Conservation (phyloP, 495 filamentous ascomycete species). For the Penicillium antarcticum region DNA sequence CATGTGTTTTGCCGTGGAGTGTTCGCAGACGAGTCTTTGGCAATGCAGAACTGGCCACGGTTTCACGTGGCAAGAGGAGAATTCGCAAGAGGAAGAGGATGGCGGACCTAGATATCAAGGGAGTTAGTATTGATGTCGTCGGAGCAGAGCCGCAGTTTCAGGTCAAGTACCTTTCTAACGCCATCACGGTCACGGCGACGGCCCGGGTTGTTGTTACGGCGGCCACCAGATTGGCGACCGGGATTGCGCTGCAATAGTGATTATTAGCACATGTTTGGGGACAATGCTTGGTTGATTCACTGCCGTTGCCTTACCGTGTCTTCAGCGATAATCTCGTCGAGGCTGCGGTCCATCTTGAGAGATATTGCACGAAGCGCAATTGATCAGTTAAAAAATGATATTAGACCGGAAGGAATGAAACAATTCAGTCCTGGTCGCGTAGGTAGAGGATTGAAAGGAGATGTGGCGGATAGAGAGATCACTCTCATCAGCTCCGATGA, state of each 20-base stretch:
- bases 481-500: constrained; percentile 2
- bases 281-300: not conserved
- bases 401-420: not conserved
- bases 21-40: constrained; percentile 29
- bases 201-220: constrained; percentile 56
- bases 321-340: constrained; percentile 83
- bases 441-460: not conserved
- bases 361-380: not conserved
- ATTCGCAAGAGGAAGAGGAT: constrained; percentile 39
- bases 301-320: constrained; percentile 58
- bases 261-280: constrained; percentile 10
- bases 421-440: not conserved
- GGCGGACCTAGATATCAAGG: constrained; percentile 32
- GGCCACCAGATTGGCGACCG: constrained; percentile 43
- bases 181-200: constrained; percentile 62
- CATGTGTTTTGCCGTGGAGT: constrained; percentile 30
- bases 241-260: constrained; percentile 26
- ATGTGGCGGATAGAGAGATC: not conserved
- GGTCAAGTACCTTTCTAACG: constrained; percentile 69
- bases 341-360: constrained; percentile 70
- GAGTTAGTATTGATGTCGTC: not conserved
- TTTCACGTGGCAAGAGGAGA: constrained; percentile 38
- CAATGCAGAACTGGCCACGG: constrained; percentile 31
- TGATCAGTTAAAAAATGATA: not conserved
- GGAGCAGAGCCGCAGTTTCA: not conserved